These are phyloP conservation scores for Vicia villosa DNA, from an alignment of 306 rosid species.

Conservation along the genomic window DNA sequence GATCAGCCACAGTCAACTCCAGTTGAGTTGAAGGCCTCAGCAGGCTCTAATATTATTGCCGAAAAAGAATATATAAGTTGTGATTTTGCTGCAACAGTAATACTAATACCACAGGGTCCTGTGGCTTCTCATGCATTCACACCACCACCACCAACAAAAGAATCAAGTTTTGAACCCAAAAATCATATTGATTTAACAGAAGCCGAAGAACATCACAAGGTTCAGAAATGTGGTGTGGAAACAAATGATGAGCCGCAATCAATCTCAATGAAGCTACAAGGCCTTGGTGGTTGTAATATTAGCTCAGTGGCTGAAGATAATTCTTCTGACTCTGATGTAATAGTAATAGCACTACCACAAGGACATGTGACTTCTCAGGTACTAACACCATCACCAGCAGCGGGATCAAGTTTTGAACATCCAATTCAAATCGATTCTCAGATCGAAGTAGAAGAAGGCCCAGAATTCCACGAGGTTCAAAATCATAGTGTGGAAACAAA, in stretches of 20 bases:
- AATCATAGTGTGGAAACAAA: background rate
- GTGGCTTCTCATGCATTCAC: background rate
- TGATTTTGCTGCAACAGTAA: background rate
- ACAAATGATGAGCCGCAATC: background rate
- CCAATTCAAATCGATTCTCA: background rate
- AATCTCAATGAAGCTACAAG: constrained; percentile 4
- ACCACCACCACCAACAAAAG: background rate
- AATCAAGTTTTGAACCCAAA: constrained; percentile 1
- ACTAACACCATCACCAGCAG: background rate
- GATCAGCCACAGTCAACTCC: background rate
- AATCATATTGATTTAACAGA: background rate
- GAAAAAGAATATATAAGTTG: background rate
- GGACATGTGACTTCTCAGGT: background rate
- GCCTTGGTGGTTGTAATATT: background rate
- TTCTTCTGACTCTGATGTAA: background rate
- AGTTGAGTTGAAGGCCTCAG: background rate
- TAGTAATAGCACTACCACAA: background rate
- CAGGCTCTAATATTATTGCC: background rate
- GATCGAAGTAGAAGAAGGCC: background rate
- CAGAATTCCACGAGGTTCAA: background rate
- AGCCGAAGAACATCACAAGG: background rate
- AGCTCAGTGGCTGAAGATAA: background rate
- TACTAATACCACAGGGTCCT: background rate
- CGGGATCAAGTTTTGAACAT: constrained; percentile 7
- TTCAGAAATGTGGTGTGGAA: background rate